Evolutionary conservation across 495 filamentous ascomycete genomes (phyloP), one percentile per base, ranked within the genome.

Genomic region (Trichocladium antarcticum): DNA sequence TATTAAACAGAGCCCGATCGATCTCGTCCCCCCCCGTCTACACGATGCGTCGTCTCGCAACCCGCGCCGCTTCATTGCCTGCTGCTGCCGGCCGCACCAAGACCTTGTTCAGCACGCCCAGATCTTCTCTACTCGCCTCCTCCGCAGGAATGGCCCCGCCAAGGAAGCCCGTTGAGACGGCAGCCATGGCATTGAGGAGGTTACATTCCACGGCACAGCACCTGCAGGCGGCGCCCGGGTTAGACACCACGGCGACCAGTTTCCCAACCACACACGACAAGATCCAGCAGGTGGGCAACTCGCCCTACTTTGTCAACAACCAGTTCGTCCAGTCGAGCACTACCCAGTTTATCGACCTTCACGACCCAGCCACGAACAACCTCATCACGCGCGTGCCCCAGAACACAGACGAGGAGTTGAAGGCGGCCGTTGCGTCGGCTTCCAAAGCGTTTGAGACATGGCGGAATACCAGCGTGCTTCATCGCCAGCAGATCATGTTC

Each of bases 371-470:
- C 42, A 99, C 92, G 48, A 97, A 97, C 74, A 92, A 95, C 61
- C 80, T 99, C 40, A 87, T 99, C 28, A 97, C 92, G 9, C 84
- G 93, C n/a, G 92, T 99, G 28, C 92, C 92, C 19, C 89, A 97
- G 67, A 90, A 83, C 60, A 96, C 92, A 7, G 78, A 89, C 66
- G 86, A 74, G 57, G 92, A 99, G 70, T 77, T 99, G 45, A 73
- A 78, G 56, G 89, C 89, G 29, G 90, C 88, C 24, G 87, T 96
- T 36, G 79, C 81, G 53, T 88, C 85, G 55, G 93, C 92, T 28
- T 65, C 89, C 72, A 85, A 83, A 71, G 92, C 92, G 5, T 99
- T 95, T 68, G 84, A 85, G 47, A 73, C 74, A 47, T 99, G 92
- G 92, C 80, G 76, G 55, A 74, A 80, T 35, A 95, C 82, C 15